Percentiles rank a stretch among this genome's conserved stretches.
These are phyloP conservation scores for Calonectria pseudoreteaudii DNA, from an alignment of 2,329 filamentous ascomycete species.

Conservation along the genomic window DNA sequence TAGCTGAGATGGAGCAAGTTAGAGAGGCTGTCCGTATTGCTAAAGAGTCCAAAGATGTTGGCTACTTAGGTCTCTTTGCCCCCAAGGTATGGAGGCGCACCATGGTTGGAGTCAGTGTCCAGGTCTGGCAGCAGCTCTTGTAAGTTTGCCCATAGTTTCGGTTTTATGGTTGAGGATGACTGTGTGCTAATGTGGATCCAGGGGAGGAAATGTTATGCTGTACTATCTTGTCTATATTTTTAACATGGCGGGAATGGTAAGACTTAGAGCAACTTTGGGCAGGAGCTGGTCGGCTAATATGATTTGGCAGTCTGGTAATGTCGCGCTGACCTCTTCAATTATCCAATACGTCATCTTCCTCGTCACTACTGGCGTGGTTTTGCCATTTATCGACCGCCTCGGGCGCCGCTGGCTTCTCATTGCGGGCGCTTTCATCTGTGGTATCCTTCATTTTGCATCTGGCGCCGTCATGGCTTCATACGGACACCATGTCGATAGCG, in stretches of 20 bases:
- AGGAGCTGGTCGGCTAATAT: background rate
- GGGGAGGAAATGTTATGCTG: constrained; percentile 65
- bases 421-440: constrained; percentile 57
- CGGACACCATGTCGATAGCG: constrained; percentile 56
- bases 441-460: constrained; percentile 59
- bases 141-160: constrained; percentile 11
- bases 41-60: constrained; percentile 51
- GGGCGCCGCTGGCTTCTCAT: constrained; percentile 62
- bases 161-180: rapidly evolving
- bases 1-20: constrained; percentile 69
- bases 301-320: constrained; percentile 39
- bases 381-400: constrained; percentile 62
- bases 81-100: constrained; percentile 63
- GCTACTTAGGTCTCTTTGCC: constrained; percentile 59
- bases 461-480: constrained; percentile 63
- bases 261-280: background rate
- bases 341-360: constrained; percentile 69
- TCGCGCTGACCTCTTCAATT: constrained; percentile 61
- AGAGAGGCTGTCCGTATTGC: constrained; percentile 53
- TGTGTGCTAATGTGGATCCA: constrained; percentile 16
- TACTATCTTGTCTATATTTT: constrained; percentile 75
- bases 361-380: constrained; percentile 61
- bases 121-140: constrained; percentile 66
- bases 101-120: constrained; percentile 61
- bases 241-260: constrained; percentile 66